phyloP scores from a whole-genome alignment of 2,329 filamentous ascomycete species.

The Aspergillus persii region DNA sequence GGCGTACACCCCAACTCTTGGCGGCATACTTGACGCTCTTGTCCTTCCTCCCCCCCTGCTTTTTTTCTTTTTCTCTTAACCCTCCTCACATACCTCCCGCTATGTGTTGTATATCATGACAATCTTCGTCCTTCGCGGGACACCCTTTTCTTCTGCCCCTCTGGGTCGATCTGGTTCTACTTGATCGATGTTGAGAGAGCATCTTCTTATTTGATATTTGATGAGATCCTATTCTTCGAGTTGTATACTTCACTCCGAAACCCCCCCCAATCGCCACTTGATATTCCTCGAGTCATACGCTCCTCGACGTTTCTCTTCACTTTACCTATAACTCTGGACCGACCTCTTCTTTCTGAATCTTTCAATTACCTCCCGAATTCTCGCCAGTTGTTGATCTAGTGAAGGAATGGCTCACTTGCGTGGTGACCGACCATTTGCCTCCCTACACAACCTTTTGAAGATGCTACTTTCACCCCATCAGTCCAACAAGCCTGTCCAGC shows the following conservation, averaged over 20 bases:
- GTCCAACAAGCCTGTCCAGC: constrained; percentile 35
- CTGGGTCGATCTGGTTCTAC: constrained; percentile 24
- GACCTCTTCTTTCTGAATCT: not conserved
- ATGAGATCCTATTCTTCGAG: constrained; percentile 12
- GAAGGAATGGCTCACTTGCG: constrained; percentile 33
- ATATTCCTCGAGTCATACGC: constrained; percentile 13
- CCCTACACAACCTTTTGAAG: constrained; percentile 42
- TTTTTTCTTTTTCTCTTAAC: constrained; percentile 7
- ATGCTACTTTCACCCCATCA: constrained; percentile 45
- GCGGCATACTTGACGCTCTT: constrained; percentile 20
- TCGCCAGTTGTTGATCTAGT: constrained; percentile 3
- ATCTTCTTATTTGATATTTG: constrained; percentile 16
- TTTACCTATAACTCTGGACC: not conserved
- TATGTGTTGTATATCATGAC: constrained; percentile 45
- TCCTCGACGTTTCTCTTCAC: constrained; percentile 9
- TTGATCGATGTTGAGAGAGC: constrained; percentile 29
- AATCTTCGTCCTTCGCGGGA: constrained; percentile 37
- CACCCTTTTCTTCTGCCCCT: constrained; percentile 25
- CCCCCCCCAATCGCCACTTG: constrained; percentile 6
- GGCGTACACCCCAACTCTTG: constrained; percentile 25
- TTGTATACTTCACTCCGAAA: constrained; percentile 7
- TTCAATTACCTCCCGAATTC: constrained; percentile 4
- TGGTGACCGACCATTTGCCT: constrained; percentile 33
- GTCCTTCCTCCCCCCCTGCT: constrained; percentile 9
- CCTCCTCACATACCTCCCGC: constrained; percentile 17